Conservation (phyloP, 495 filamentous ascomycete genomes). For the Talaromyces proteolyticus region DNA sequence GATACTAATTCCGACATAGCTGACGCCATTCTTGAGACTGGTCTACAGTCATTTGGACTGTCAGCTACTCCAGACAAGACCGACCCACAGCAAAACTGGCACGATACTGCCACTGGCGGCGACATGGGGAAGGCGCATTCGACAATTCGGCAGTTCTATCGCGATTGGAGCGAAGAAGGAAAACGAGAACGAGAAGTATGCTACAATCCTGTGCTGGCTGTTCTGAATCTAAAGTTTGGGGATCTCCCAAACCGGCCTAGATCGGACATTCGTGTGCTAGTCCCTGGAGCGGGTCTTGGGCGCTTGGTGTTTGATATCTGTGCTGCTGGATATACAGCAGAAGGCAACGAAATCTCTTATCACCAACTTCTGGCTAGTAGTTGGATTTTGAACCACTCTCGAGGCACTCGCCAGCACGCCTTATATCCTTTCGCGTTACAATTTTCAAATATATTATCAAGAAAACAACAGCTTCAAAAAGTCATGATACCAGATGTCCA, state of each 20-base stretch:
- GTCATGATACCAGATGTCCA: slow-evolving; percentile 76
- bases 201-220: slow-evolving; percentile 64
- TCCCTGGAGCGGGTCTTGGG: slow-evolving; percentile 87
- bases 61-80: slow-evolving; percentile 19
- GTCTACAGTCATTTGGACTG: slow-evolving; percentile 60
- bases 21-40: slow-evolving; percentile 62
- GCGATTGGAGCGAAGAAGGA: slow-evolving; percentile 89
- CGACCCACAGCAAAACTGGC: slow-evolving; percentile 49
- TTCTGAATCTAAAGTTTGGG: slow-evolving; percentile 51
- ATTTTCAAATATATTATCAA: slow-evolving; percentile 71
- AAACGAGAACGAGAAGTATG: slow-evolving; percentile 63
- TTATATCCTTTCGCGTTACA: slow-evolving; percentile 76
- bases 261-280: slow-evolving; percentile 51
- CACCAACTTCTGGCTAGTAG: slow-evolving; percentile 84
- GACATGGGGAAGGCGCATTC: slow-evolving; percentile 89
- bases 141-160: slow-evolving; percentile 87
- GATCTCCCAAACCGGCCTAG: slow-evolving; percentile 24
- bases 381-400: slow-evolving; percentile 78
- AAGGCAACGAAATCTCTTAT: slow-evolving; percentile 96
- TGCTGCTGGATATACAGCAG: slow-evolving; percentile 62
- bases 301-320: slow-evolving; percentile 84
- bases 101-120: slow-evolving; percentile 52
- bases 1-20: slow-evolving; percentile 82
- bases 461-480: slow-evolving; percentile 63
- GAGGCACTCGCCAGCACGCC: slow-evolving; percentile 30